Conservation (phyloP, 1,139 yeast genomes). For the Diutina mesorugosa region DNA sequence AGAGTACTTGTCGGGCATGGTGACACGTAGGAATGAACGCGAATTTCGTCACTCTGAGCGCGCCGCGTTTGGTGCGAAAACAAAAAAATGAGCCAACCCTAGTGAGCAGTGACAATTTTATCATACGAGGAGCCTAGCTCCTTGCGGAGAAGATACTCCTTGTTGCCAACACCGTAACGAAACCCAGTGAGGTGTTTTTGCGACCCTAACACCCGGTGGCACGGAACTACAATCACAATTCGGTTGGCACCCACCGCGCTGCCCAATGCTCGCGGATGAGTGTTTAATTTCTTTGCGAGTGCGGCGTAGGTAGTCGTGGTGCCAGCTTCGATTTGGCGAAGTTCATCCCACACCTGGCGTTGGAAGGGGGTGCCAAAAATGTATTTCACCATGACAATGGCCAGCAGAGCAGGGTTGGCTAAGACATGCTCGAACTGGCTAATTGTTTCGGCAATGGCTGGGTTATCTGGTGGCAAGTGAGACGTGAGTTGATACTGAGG, state of each 20-base stretch:
- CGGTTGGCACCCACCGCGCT: neutral
- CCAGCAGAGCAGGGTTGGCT: neutral
- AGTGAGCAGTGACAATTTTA: neutral
- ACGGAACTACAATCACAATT: neutral
- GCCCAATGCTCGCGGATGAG: neutral
- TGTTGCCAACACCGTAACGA: neutral
- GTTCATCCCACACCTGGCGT: neutral
- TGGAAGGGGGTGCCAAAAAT: neutral
- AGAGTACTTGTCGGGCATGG: conserved; percentile 44
- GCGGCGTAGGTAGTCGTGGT: neutral
- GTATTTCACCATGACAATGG: neutral
- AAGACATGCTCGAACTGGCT: neutral
- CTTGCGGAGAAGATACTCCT: neutral
- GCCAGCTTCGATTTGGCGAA: neutral
- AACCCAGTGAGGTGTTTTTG: neutral
- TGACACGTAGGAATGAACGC: neutral
- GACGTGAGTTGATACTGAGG: neutral
- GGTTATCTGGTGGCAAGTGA: neutral
- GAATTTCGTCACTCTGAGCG: neutral
- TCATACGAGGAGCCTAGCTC: neutral
- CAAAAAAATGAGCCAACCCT: no score
- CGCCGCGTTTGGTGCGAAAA: neutral
- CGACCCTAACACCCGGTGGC: neutral
- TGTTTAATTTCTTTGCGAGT: neutral
- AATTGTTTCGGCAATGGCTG: neutral